Percentiles rank a stretch among this genome's conserved stretches.
phyloP scores from a whole-genome alignment of 169 alveolate genomes.

The Cryptosporidium ryanae region DNA sequence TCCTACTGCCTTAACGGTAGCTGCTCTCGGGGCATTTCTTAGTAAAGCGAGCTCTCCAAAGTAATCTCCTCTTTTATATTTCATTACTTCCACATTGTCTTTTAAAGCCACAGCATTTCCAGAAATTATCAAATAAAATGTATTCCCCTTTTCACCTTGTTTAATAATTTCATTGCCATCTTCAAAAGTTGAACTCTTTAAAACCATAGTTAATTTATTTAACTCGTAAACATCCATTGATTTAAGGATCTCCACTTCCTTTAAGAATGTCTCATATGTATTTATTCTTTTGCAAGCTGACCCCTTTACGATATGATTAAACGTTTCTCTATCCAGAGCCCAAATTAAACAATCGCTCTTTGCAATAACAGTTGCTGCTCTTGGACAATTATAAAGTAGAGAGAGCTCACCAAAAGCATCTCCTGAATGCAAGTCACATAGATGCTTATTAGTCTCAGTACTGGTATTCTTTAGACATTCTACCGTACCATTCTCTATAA shows the following conservation, averaged over 20 bases:
- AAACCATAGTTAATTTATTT: conserved; percentile 92
- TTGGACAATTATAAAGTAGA: conserved; percentile 93
- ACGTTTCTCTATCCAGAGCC: conserved; percentile 93
- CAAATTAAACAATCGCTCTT: conserved; percentile 88
- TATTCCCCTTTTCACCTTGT: conserved; percentile 95
- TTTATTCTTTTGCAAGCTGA: conserved; percentile 94
- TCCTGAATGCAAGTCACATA: conserved; percentile 87
- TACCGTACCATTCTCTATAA: conserved; percentile 91
- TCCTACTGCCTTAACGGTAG: conserved; percentile 91
- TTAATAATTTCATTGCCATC: conserved; percentile 91
- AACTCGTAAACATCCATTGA: conserved; percentile 94
- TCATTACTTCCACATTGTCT: conserved; percentile 88
- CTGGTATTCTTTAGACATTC: conserved; percentile 85
- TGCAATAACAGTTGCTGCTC: conserved; percentile 96
- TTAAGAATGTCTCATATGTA: conserved; percentile 90
- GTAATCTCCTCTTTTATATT: conserved; percentile 92
- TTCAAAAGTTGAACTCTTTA: conserved; percentile 84
- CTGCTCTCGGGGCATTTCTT: conserved; percentile 94
- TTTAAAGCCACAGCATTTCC: conserved; percentile 94
- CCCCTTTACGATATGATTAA: conserved; percentile 93
- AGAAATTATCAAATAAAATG: conserved; percentile 92
- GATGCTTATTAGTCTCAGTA: conserved; percentile 84
- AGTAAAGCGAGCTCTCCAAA: conserved; percentile 97
- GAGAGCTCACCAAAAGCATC: conserved; percentile 98
- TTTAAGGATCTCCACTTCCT: conserved; percentile 88